Evolutionary conservation across 2,329 filamentous ascomycete species (phyloP).

Genomic region (Aspergillus persii): DNA sequence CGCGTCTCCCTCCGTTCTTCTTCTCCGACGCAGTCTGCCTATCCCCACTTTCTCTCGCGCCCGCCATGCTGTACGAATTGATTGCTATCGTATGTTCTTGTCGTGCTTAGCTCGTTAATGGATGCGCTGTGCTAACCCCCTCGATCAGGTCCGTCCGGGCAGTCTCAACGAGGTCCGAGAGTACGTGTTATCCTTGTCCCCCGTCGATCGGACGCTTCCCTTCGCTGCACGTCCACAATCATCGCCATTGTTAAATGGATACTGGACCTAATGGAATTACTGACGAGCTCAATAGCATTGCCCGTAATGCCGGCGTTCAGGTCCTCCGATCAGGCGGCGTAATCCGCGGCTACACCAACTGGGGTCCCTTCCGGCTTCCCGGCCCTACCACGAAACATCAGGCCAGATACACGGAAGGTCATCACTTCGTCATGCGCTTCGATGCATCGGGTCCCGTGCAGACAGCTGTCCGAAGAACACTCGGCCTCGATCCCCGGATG

Average conservation of each 20-base stretch:
- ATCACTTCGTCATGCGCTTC: constrained; percentile 98
- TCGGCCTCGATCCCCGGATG: constrained; percentile 85
- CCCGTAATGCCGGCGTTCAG: constrained; percentile 76
- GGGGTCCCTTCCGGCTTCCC: constrained; percentile 88
- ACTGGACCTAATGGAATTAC: constrained; percentile 2
- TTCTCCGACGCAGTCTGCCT: constrained; percentile 19
- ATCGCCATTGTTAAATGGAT: background rate
- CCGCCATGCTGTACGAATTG: constrained; percentile 88
- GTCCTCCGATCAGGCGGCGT: constrained; percentile 83
- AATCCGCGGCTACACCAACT: constrained; percentile 89
- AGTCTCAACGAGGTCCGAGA: constrained; percentile 91
- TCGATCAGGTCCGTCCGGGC: constrained; percentile 78
- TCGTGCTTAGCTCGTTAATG: background rate
- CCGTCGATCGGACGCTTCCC: constrained; percentile 4
- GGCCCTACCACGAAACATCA: constrained; percentile 77
- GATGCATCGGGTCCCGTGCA: constrained; percentile 75
- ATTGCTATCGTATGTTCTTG: constrained; percentile 80
- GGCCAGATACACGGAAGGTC: constrained; percentile 76
- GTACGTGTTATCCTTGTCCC: constrained; percentile 53
- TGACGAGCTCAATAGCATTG: constrained; percentile 63
- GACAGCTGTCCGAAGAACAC: constrained; percentile 68
- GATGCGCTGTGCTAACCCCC: constrained; percentile 9
- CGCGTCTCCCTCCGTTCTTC: constrained; percentile 12
- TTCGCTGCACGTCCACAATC: background rate
- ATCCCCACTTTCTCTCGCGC: constrained; percentile 15